Evolutionary conservation across 345 rosid genomes (phyloP).

Genomic region (Lagerstroemia speciosa): DNA sequence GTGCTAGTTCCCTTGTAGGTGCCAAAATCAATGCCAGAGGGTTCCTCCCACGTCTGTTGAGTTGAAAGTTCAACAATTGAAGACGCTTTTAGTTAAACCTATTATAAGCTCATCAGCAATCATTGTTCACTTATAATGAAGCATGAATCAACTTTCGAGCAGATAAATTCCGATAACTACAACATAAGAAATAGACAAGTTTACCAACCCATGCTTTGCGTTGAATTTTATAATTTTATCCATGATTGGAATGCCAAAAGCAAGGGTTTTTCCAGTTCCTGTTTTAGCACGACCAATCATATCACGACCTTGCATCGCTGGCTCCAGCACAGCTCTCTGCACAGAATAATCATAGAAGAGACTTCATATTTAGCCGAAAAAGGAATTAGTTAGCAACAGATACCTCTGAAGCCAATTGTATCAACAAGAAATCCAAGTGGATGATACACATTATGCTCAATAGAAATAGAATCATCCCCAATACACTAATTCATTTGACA

Average conservation of each 20-base stretch:
- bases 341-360: background rate
- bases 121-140: background rate
- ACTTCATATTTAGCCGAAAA: background rate
- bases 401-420: too few relatives aligned
- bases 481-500: too few relatives aligned
- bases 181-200: background rate
- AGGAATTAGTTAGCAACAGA: background rate
- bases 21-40: constrained; percentile 87
- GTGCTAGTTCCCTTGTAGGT: constrained; percentile 94
- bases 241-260: constrained; percentile 85
- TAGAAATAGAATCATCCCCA: too few relatives aligned
- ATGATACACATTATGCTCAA: too few relatives aligned
- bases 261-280: constrained; percentile 96
- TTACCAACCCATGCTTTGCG: constrained; percentile 73
- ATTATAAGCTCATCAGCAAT: too few relatives aligned
- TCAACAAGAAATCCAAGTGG: too few relatives aligned
- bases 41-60: constrained; percentile 63
- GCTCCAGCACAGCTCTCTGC: constrained; percentile 88
- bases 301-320: constrained; percentile 91
- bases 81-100: too few relatives aligned
- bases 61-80: background rate
- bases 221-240: constrained; percentile 74
- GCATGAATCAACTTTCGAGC: constrained; percentile 1
- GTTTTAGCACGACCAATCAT: constrained; percentile 92
- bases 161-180: background rate